Percentiles rank a stretch among this genome's conserved stretches.
phyloP scores from a whole-genome alignment of 2,329 filamentous ascomycete genomes.

The Alternaria alternata region DNA sequence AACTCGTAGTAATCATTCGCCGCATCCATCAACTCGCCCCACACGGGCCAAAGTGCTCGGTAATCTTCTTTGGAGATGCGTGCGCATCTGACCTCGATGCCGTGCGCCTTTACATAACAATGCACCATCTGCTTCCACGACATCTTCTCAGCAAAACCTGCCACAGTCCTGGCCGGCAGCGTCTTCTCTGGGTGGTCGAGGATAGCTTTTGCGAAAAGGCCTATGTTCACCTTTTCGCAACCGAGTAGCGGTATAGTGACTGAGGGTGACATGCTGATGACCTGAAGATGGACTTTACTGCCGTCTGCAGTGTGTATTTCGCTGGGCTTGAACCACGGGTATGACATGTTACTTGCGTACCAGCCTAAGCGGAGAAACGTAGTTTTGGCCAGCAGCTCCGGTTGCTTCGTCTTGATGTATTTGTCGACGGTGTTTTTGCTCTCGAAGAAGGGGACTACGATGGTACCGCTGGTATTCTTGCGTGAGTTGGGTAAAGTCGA shows the following conservation, averaged over 20 bases:
- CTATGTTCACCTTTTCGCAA: not conserved
- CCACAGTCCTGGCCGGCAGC: not conserved
- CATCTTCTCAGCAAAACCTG: not conserved
- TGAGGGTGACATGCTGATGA: not conserved
- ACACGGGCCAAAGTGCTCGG: too few relatives aligned
- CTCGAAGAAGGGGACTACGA: not conserved
- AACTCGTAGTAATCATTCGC: too few relatives aligned
- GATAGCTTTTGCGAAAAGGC: not conserved
- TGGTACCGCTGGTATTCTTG: not conserved
- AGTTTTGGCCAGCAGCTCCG: not conserved
- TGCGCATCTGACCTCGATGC: too few relatives aligned
- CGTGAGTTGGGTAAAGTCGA: too few relatives aligned
- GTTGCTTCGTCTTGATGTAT: not conserved
- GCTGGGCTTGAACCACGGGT: not conserved
- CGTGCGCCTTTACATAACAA: not conserved
- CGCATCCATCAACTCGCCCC: too few relatives aligned
- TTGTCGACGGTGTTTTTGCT: not conserved
- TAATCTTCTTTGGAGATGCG: too few relatives aligned
- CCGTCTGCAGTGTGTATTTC: not conserved
- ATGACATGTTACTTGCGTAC: not conserved
- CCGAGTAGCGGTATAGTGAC: not conserved
- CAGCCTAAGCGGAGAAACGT: not conserved
- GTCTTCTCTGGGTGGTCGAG: not conserved
- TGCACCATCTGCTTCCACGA: not conserved
- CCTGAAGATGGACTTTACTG: not conserved